Base-by-base conservation (phyloP, 495 filamentous ascomycete species). In the Penicillium odoratum region DNA sequence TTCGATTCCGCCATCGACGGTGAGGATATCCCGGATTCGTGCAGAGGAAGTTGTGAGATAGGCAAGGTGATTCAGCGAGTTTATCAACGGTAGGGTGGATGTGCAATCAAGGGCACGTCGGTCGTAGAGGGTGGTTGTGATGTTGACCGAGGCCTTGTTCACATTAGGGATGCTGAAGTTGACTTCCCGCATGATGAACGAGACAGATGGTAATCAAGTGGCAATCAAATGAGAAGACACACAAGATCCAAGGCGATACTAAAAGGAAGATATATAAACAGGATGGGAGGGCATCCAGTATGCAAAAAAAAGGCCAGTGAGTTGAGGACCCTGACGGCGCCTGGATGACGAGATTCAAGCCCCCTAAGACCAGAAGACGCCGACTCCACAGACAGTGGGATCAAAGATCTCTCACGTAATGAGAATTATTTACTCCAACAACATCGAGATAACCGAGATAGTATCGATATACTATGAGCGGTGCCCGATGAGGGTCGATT, bases 141-240 rank as follows among this genome's bases (percentile, higher is more conserved):
- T 98, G 65, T 94, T 93, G 70, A 98, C 94, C 55, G 94, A 96
- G 62, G 94, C 94, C 86, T 98, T 98, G 79, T 98, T 98, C 83
- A 95, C 92, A 83, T 94, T 96, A 36, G 94, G 94, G 69, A 98
- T 97, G 77, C 94, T 97, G 77, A 98, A 98, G 74, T 98, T 98
- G 79, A 97, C 92, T 85, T 98, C 94, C 75, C 94, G 90, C 94
- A 98, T 98, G 67, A 56, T 79, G 76, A 70, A 68, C 47, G 60
- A 44, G 33, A n/a, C 18, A n/a, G 34, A 29, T 48, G 10, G 44
- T 15, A n/a, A 38, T 18, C 21, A 11, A 54, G 16, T 13, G 46
- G 46, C 11, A 7, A 51, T 21, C 21, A 18, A 25, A 30, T 33
- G 45, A 31, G 33, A 47, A 45, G 18, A 44, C 11, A 56, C 21